Conservation (phyloP, 2,329 filamentous ascomycete genomes). For the Knufia petricola region DNA sequence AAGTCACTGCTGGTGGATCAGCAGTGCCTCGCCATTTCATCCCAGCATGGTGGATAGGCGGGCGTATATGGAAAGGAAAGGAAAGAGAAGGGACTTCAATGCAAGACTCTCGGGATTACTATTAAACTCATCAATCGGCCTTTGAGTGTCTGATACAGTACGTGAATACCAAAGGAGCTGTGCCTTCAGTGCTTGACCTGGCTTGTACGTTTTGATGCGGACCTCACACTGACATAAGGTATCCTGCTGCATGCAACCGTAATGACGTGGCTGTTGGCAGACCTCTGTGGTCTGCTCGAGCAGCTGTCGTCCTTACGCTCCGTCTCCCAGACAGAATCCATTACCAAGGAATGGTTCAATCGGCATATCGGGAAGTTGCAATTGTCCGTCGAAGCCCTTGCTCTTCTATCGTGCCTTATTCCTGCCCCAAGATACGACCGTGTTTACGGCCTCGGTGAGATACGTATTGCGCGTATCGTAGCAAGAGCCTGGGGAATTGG, state of each 20-base stretch:
- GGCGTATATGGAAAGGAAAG: not conserved
- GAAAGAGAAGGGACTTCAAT: not conserved
- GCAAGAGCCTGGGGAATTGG: constrained; percentile 56
- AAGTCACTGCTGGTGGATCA: not conserved
- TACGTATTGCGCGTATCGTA: constrained; percentile 55
- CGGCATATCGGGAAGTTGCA: constrained; percentile 47
- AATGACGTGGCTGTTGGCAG: not conserved
- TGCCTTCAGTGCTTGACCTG: not conserved
- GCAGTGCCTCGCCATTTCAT: not conserved
- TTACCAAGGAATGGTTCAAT: constrained; percentile 58
- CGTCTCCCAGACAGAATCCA: constrained; percentile 10
- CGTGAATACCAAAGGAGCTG: not conserved
- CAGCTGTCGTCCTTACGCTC: not conserved
- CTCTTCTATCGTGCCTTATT: constrained; percentile 64
- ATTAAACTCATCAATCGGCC: not conserved
- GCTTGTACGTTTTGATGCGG: too few species aligned
- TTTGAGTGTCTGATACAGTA: not conserved
- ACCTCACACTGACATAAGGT: too few species aligned
- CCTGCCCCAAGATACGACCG: constrained; percentile 68
- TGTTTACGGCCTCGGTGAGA: constrained; percentile 61
- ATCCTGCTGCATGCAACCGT: too few species aligned
- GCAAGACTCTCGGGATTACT: not conserved
- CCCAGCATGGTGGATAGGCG: not conserved
- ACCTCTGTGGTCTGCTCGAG: not conserved
- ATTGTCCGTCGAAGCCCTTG: constrained; percentile 47